Conservation (phyloP, 768 basidiomycete genomes). For the Lentinula boryana region DNA sequence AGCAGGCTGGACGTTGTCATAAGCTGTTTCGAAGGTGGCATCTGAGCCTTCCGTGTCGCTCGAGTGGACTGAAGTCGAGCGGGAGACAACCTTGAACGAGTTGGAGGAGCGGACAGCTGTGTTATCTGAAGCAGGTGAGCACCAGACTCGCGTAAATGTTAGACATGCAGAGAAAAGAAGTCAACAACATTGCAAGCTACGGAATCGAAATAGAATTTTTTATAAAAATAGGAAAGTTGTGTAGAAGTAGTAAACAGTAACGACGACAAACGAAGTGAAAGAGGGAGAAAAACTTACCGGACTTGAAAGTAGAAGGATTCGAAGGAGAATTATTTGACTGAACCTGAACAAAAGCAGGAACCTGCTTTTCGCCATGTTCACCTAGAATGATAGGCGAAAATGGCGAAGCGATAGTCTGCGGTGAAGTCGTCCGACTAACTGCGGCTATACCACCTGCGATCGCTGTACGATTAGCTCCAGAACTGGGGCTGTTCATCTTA, state of each 20-base stretch:
- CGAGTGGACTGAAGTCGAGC: neutral
- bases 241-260: too few species aligned
- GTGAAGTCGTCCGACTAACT: neutral
- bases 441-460: neutral
- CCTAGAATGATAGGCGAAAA: conserved; percentile 4
- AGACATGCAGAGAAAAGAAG: neutral
- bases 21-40: neutral
- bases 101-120: neutral
- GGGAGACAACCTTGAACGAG: neutral
- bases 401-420: neutral
- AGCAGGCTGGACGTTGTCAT: neutral
- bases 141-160: neutral
- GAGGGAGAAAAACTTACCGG: neutral
- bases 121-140: neutral
- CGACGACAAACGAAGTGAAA: neutral
- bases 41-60: neutral
- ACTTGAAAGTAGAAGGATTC: neutral
- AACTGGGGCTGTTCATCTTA: neutral
- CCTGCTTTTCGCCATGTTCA: neutral
- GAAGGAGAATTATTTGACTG: neutral
- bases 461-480: neutral
- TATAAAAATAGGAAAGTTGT: too few species aligned
- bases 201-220: too few species aligned
- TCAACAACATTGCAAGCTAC: neutral
- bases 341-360: neutral